Evolutionary conservation across 2,329 filamentous ascomycete species (phyloP), one percentile per base, ranked within the genome.

Genomic region (Diaporthe longicolla): DNA sequence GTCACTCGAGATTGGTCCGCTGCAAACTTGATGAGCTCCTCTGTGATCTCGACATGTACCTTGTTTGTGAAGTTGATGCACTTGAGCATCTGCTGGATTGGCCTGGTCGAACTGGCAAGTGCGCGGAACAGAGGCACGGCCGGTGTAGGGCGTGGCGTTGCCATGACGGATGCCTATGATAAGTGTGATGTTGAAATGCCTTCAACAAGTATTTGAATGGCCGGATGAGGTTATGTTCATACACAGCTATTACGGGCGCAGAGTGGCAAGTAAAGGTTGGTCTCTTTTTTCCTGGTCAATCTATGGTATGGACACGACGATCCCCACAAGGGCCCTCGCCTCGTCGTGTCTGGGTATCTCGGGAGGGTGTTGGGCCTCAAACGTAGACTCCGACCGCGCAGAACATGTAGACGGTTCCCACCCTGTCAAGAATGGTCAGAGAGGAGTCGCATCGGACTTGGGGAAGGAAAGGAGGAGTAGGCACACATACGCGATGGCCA

Each of bases 301-400:
- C 81, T 85, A 85, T 82, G 79, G 78, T 85, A 86, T 82, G 85
- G 77, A 79, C 76, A 75, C 76, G 77, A 66, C 50, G 71, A 75
- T 73, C 72, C 70, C 69, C 71, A 70, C 72, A 55, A 73, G 73
- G 58, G 68, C 63, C 63, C 63, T 68, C 32, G 45, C 72, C 59
- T 75, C 70, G 70, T 73, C 54, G 71, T 73, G 70, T 61, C 74
- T 73, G 79, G 75, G 70, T 76, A 75, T 76, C 66, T 76, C 65
- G 58, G 19, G 32, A 52, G 63, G 48, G 35, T 21, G 35, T 83
- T 73, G 48, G 87, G 85, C 90, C 83, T 88, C 91, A 99, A 84
- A 99, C 95, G 92, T 99, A 98, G 82, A 99, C 97, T 83, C 97
- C 97, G 82, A 97, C 97, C 75, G 95, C 97, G 85, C 97, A 99